Evolutionary conservation across 148 eudicot species (phyloP).

Genomic region (Rhododendron vialii): DNA sequence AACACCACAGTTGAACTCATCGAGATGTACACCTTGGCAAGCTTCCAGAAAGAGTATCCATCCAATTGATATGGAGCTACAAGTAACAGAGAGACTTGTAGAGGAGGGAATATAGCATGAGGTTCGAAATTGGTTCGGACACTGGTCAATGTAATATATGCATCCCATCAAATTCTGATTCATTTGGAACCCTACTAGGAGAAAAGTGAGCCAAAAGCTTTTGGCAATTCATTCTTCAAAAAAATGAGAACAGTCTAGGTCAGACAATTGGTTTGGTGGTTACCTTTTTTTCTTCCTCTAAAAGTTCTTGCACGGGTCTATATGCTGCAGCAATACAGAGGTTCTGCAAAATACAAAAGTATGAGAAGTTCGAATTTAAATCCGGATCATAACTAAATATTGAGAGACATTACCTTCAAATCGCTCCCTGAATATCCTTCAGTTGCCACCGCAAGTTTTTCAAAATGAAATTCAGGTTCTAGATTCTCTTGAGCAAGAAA

Average conservation of each 20-base stretch:
- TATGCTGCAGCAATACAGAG: constrained; percentile 97
- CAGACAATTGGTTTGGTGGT: background rate
- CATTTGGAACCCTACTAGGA: background rate
- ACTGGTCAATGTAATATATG: background rate
- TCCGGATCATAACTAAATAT: background rate
- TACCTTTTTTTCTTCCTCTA: constrained; percentile 83
- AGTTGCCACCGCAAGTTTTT: constrained; percentile 74
- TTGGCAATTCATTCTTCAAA: background rate
- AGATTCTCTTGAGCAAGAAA: constrained; percentile 80
- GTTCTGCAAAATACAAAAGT: constrained; percentile 48
- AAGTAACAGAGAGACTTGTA: background rate
- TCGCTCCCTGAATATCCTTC: constrained; percentile 98
- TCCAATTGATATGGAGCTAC: background rate
- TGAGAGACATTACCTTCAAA: constrained; percentile 55
- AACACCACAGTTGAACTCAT: background rate
- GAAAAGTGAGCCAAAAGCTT: background rate
- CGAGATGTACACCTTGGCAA: background rate
- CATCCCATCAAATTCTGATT: background rate
- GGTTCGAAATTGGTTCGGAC: background rate
- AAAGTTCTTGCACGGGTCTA: constrained; percentile 94
- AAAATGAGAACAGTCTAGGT: background rate
- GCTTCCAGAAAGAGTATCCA: background rate
- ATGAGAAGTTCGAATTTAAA: background rate
- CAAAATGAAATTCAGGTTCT: constrained; percentile 57
- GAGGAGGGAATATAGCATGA: background rate